Conservation (phyloP, 208 protist species). For the Strigomonas galati region DNA sequence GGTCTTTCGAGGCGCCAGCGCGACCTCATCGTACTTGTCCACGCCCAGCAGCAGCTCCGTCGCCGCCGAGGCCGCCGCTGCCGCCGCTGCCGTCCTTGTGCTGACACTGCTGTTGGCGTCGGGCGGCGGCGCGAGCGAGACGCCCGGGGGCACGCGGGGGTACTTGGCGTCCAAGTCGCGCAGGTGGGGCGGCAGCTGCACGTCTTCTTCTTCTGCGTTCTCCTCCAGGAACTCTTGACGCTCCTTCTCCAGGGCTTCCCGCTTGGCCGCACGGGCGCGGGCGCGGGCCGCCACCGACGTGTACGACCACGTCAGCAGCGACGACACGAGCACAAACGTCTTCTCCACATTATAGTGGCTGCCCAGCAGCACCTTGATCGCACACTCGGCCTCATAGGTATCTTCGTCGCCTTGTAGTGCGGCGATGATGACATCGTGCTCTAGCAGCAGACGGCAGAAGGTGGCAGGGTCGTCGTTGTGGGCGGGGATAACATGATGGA, state of each 20-base stretch:
- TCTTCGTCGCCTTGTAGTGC: constrained; percentile 58
- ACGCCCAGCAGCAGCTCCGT: constrained; percentile 7
- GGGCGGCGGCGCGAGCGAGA: constrained; percentile 10
- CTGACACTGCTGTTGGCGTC: background rate
- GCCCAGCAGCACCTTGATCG: constrained; percentile 73
- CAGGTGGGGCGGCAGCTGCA: constrained; percentile 13
- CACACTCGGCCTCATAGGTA: constrained; percentile 75
- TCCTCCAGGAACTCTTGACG: constrained; percentile 33
- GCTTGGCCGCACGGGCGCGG: constrained; percentile 27
- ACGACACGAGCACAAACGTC: constrained; percentile 90
- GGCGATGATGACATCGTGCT: constrained; percentile 84
- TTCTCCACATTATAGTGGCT: constrained; percentile 90
- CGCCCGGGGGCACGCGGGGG: too few relatives aligned
- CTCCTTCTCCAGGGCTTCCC: constrained; percentile 40
- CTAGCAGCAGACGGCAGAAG: constrained; percentile 61
- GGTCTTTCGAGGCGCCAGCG: constrained; percentile 52
- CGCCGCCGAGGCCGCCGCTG: constrained; percentile 11
- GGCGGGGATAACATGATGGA: constrained; percentile 54
- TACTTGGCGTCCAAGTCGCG: background rate
- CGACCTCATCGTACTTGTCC: constrained; percentile 36
- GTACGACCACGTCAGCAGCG: constrained; percentile 79
- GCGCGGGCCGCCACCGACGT: constrained; percentile 59
- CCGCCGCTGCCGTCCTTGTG: constrained; percentile 15
- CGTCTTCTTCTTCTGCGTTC: constrained; percentile 32
- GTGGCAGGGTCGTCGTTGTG: constrained; percentile 61